phyloP scores from a whole-genome alignment of 306 rosid genomes.

The Clitoria ternatea region DNA sequence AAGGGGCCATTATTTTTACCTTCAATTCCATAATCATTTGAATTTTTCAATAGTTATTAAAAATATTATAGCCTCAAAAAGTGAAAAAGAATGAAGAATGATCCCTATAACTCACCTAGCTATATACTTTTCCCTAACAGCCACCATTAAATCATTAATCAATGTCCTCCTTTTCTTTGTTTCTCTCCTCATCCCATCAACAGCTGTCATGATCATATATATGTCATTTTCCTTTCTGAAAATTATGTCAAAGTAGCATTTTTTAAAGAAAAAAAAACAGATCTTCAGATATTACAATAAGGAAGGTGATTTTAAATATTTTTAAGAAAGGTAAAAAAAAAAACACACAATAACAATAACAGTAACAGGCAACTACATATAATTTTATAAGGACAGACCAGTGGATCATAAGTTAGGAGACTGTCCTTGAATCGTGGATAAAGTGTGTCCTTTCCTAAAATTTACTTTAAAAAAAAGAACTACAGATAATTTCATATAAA shows the following conservation, averaged over 20 bases:
- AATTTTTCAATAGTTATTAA: slow-evolving; percentile 6
- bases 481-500: no score
- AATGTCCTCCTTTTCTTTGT: neutral
- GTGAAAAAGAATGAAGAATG: neutral
- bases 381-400: no score
- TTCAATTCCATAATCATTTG: slow-evolving; percentile 30
- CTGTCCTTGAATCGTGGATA: no score
- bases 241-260: neutral
- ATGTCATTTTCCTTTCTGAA: neutral
- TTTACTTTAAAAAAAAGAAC: no score
- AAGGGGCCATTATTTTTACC: slow-evolving; percentile 29
- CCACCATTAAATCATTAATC: neutral
- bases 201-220: neutral
- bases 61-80: neutral
- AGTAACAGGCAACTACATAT: no score
- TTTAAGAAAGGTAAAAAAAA: no score
- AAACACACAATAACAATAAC: no score
- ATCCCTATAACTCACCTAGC: neutral
- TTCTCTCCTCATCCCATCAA: neutral
- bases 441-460: no score
- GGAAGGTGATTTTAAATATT: no score
- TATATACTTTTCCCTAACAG: neutral
- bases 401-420: no score
- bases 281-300: no score
- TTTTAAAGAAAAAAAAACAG: neutral